Percentiles rank a stretch among this genome's conserved stretches.
These are phyloP conservation scores for Madurella mycetomatis DNA, from an alignment of 2,329 filamentous ascomycete genomes.

Conservation along the genomic window DNA sequence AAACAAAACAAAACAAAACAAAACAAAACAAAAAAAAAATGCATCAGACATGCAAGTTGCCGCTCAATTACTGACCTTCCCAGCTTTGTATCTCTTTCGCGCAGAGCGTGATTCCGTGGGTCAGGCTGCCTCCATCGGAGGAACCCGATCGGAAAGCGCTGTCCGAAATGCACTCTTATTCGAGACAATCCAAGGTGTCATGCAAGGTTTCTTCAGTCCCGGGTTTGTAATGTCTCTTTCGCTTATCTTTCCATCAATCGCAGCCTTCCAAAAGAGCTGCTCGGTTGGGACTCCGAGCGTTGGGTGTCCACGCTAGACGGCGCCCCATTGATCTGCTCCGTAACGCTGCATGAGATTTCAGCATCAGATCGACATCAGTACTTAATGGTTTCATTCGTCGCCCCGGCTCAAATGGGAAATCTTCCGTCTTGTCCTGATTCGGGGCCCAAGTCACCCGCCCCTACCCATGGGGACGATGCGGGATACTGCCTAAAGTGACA, in stretches of 20 bases:
- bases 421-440: slow-evolving; percentile 22
- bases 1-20: no score
- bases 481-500: slow-evolving; percentile 26
- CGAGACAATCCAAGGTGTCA: not conserved
- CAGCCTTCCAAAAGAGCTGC: slow-evolving; percentile 1
- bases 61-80: no score
- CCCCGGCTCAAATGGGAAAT: slow-evolving; percentile 22
- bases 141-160: not conserved
- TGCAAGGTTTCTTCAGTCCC: slow-evolving; percentile 7
- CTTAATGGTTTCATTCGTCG: slow-evolving; percentile 11
- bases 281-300: not conserved
- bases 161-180: not conserved
- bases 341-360: slow-evolving; percentile 9
- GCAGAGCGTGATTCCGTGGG: no score
- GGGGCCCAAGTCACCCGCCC: slow-evolving; percentile 3
- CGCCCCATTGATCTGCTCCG: slow-evolving; percentile 2
- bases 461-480: not conserved
- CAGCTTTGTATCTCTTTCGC: no score
- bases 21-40: no score
- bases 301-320: slow-evolving; percentile 4
- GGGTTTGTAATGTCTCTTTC: slow-evolving; percentile 9
- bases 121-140: not conserved
- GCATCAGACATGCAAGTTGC: no score
- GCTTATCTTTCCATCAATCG: slow-evolving; percentile 17
- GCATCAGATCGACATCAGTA: slow-evolving; percentile 15